Evolutionary conservation across 306 rosid genomes (phyloP).

Genomic region (Clitoria ternatea): DNA sequence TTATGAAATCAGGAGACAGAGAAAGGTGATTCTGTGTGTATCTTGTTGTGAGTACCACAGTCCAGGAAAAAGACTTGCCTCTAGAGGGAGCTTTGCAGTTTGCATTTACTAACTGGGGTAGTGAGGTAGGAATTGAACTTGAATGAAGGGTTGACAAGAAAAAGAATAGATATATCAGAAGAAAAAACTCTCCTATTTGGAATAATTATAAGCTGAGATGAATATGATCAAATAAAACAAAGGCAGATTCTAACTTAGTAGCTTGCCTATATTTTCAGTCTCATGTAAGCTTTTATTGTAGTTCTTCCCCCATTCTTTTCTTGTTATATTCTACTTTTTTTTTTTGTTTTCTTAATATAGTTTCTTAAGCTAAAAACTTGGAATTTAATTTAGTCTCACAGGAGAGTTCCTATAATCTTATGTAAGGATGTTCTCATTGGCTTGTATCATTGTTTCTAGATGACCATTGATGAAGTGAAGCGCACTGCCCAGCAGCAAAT

Average conservation of each 20-base stretch:
- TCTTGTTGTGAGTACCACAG: neutral
- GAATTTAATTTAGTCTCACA: neutral
- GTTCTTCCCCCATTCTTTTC: neutral
- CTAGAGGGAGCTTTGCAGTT: constrained; percentile 4
- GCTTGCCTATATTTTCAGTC: constrained; percentile 8
- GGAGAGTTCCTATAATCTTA: constrained; percentile 10
- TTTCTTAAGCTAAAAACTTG: neutral
- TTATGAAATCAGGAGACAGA: neutral
- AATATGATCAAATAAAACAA: constrained; percentile 9
- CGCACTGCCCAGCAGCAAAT: constrained; percentile 97
- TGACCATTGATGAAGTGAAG: constrained; percentile 85
- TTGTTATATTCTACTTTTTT: neutral
- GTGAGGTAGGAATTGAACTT: neutral
- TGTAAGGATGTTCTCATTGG: constrained; percentile 14
- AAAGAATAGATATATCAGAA: neutral
- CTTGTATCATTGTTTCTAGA: constrained; percentile 48
- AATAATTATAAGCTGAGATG: neutral
- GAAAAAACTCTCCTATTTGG: neutral
- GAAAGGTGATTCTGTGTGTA: neutral
- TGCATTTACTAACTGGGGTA: constrained; percentile 3
- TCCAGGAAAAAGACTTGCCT: neutral
- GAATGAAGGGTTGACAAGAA: neutral
- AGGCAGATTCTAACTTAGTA: neutral
- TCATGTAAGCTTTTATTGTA: neutral
- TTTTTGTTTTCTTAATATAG: neutral